Evolutionary conservation across 768 basidiomycete genomes (phyloP).

Genomic region (Chlorophyllum brunneum): DNA sequence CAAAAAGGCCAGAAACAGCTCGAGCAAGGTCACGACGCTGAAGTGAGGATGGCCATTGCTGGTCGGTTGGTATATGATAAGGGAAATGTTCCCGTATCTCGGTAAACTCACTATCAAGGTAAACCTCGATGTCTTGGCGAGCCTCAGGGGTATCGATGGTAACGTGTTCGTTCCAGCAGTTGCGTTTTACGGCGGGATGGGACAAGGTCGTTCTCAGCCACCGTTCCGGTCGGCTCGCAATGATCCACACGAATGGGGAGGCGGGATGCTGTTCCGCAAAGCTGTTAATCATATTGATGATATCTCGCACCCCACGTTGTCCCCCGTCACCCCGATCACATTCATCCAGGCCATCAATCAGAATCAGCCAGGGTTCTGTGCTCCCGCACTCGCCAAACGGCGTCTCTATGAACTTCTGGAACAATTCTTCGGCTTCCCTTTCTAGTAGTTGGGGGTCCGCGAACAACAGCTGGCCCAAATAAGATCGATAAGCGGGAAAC

Average conservation of each 20-base stretch:
- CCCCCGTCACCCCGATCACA: not conserved
- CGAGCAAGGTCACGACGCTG: not conserved
- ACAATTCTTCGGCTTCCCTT: not conserved
- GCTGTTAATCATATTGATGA: not conserved
- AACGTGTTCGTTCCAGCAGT: not conserved
- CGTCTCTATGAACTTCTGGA: not conserved
- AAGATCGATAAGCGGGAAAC: not conserved
- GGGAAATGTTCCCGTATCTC: not conserved
- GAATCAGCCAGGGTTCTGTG: not conserved
- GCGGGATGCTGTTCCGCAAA: not conserved
- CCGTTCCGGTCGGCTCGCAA: not conserved
- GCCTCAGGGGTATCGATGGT: constrained; percentile 1
- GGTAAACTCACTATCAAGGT: not conserved
- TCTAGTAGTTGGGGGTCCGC: not conserved
- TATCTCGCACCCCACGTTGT: not conserved
- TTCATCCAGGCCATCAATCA: constrained; percentile 7
- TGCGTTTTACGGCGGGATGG: not conserved
- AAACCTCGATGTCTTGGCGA: not conserved
- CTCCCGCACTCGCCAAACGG: not conserved
- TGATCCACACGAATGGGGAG: constrained; percentile 6
- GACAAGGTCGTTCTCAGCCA: not conserved
- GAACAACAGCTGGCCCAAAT: not conserved
- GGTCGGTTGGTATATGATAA: not conserved
- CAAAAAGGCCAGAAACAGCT: constrained; percentile 3
- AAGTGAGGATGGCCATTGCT: not conserved